Evolutionary conservation across 2,329 filamentous ascomycete species (phyloP), one percentile per base, ranked within the genome.

Genomic region (Didymella segeticola): DNA sequence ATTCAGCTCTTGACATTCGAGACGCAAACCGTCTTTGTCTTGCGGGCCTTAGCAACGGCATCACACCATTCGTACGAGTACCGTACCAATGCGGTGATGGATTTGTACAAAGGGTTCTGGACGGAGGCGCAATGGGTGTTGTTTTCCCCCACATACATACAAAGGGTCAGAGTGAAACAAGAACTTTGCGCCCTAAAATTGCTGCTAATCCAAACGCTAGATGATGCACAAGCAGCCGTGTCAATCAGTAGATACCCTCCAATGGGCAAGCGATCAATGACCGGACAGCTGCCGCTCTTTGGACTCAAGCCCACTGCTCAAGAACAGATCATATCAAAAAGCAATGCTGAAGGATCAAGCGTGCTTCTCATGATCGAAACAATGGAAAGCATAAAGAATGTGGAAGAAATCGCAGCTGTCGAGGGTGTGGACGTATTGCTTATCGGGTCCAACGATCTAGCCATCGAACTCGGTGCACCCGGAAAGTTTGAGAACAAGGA

Each of bases 361-460:
- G 60, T 78, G 5, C 76, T 78, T n/a, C 74, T 73, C 5, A 79
- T 79, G 76, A 75, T 79, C 30, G 76, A 79, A 57, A 78, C 76
- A 0, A 63, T 71, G 2, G 70, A 64, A 15, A 75, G 73, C 0
- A 66, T 79, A 1, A 74, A 75, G 15, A 58, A 72, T 9, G 75
- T 72, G 0, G 76, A 79, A 15, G 77, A 77, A 46, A 72, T 78
- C 27, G 67, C 74, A 1, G 75, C 75, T 0, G 54, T 79, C 1
- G 71, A 77, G 0, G 77, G 77, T 0, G 78, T 80, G 4, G 78
- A 80, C 53, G 73, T 66, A 1, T 60, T 80, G 0, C 63, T 80
- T 2, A 73, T 80, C 17, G 78, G 79, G 5, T 75, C 77, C 1
- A 80, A 80, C 42, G 79, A 80, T 50, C 60, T 80, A 42, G 75